phyloP scores from a whole-genome alignment of 2,329 filamentous ascomycete species.

The Alternaria ventricosa region DNA sequence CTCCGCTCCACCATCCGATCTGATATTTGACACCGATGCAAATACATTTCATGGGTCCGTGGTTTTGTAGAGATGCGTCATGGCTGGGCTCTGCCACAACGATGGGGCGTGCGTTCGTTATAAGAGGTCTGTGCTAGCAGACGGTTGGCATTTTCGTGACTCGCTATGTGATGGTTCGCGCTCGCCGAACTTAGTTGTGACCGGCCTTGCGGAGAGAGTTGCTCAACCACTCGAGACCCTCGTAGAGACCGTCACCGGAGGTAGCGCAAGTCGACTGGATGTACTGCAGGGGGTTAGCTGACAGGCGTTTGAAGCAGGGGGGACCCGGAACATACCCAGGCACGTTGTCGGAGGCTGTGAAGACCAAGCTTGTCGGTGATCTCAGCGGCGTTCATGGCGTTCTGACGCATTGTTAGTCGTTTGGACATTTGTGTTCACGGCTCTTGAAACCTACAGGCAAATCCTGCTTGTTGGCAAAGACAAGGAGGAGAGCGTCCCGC shows the following conservation, averaged over 20 bases:
- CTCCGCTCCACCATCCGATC: conserved; percentile 47
- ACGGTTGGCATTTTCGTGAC: conserved; percentile 35
- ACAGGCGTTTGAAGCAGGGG: background rate
- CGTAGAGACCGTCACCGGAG: conserved; percentile 98
- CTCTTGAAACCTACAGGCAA: conserved; percentile 67
- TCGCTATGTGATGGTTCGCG: conserved; percentile 29
- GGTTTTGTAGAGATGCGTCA: conserved; percentile 18
- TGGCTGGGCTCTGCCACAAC: conserved; percentile 22
- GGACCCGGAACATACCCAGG: conserved; percentile 77
- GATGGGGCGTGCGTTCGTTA: conserved; percentile 32
- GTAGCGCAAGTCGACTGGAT: conserved; percentile 99
- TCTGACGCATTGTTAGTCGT: conserved; percentile 61
- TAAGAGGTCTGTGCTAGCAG: conserved; percentile 34
- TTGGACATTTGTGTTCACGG: background rate
- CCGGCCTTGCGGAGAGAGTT: conserved; percentile 62
- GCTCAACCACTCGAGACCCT: conserved; percentile 79
- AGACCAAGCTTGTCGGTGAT: conserved; percentile 99
- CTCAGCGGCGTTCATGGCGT: conserved; percentile 99
- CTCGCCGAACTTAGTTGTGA: conserved; percentile 50
- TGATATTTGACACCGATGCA: conserved; percentile 42
- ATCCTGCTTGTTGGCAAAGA: conserved; percentile 99
- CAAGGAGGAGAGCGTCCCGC: conserved; percentile 90
- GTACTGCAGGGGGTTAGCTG: conserved; percentile 64
- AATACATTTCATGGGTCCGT: conserved; percentile 39
- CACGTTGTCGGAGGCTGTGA: conserved; percentile 97